Evolutionary conservation across 768 basidiomycete genomes (phyloP).

Genomic region (Russula emetica): DNA sequence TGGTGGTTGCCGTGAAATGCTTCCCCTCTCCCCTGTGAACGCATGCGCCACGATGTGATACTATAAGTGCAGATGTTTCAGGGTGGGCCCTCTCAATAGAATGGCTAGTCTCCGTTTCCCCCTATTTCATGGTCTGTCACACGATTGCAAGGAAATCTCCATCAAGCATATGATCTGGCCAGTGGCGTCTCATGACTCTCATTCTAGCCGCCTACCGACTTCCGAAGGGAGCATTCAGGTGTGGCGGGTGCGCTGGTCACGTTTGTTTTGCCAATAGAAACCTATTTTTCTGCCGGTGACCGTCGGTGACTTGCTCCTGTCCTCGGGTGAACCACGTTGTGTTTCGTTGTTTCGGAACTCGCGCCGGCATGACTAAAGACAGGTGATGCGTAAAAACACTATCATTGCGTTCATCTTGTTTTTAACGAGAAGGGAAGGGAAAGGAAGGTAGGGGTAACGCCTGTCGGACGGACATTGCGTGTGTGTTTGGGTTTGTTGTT

Average conservation of each 20-base stretch:
- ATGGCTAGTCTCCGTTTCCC: slow-evolving; percentile 2
- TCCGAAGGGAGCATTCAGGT: neutral
- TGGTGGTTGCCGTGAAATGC: neutral
- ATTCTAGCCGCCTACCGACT: neutral
- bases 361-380: no score
- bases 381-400: no score
- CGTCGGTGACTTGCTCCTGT: no score
- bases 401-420: neutral
- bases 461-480: slow-evolving; percentile 13
- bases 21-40: neutral
- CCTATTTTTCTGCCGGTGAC: no score
- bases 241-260: no score
- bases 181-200: neutral
- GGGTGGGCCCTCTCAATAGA: slow-evolving; percentile 6
- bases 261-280: no score
- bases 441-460: neutral
- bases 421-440: neutral
- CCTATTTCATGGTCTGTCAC: slow-evolving; percentile 4
- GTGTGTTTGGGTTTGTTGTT: neutral
- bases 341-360: no score
- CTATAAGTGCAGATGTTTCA: slow-evolving; percentile 8
- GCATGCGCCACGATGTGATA: slow-evolving; percentile 2
- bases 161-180: neutral
- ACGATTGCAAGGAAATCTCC: neutral
- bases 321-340: no score